These are phyloP conservation scores for Petasospora rhodanensis DNA, from an alignment of 1,139 yeast species.

Conservation along the genomic window DNA sequence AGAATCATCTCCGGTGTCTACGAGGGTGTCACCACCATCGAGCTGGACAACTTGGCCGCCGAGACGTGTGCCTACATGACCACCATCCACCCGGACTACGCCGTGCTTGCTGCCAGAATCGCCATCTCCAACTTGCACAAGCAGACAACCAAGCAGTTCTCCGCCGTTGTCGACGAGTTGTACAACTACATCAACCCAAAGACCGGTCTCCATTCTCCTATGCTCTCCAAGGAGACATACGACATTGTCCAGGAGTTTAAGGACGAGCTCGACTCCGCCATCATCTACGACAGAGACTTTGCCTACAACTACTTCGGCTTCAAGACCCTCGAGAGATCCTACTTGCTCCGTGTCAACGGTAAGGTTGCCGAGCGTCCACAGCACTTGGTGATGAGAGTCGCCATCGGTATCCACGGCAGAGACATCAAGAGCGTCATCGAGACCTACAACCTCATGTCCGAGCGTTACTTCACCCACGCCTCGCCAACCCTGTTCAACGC, in stretches of 20 bases:
- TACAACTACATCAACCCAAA: conserved; percentile 63
- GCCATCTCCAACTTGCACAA: conserved; percentile 90
- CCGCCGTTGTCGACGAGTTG: conserved; percentile 59
- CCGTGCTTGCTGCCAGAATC: conserved; percentile 89
- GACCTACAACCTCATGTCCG: conserved; percentile 80
- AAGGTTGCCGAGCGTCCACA: conserved; percentile 86
- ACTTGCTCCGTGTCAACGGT: conserved; percentile 59
- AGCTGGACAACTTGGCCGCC: conserved; percentile 31
- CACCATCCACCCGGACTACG: conserved; percentile 94
- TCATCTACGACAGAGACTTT: conserved; percentile 76
- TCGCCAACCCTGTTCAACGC: conserved; percentile 89
- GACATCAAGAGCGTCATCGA: conserved; percentile 69
- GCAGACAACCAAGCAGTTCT: conserved; percentile 76
- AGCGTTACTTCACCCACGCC: conserved; percentile 79
- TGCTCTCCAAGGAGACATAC: conserved; percentile 66
- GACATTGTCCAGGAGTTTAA: conserved; percentile 55
- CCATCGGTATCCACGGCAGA: conserved; percentile 78
- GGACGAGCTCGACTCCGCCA: conserved; percentile 68
- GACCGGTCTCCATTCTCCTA: conserved; percentile 59
- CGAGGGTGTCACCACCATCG: conserved; percentile 89
- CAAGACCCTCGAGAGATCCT: conserved; percentile 82
- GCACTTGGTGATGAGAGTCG: conserved; percentile 83
- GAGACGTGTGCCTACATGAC: conserved; percentile 98
- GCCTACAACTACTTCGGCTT: conserved; percentile 79
- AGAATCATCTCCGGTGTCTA: conserved; percentile 86